Evolutionary conservation across 345 rosid genomes (phyloP), one percentile per base, ranked within the genome.

Genomic region (Pugionium cornutum): DNA sequence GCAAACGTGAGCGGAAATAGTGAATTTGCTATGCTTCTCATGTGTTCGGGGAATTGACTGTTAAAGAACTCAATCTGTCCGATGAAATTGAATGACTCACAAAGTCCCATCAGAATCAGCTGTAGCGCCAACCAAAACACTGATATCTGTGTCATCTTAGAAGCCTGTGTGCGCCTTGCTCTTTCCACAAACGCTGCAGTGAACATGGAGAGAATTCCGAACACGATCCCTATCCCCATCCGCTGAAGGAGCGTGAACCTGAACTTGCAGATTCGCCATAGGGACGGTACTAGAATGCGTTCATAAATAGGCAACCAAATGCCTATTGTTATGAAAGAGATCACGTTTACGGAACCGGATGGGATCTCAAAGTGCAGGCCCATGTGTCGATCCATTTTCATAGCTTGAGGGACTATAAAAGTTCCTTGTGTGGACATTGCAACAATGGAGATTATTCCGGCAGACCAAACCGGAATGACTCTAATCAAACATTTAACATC

Each of bases 231-330:
- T 25, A 78, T 61, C 34, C 87, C 86, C 10, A 84, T 76, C 44
- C 89, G 75, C 51, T 84, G 87, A 33, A 83, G 82, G 30, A 75
- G 68, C 2, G 86, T 84, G 72, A 88, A 59, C 25, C 89, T 85
- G 2, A 75, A 75, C 63, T 80, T 77, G 32, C 36, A 62, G 36
- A 76, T 42, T 74, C 64, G 75, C 39, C 79, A 68, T 3, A 83
- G 73, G 47, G 53, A 41, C 0, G 88, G 89, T 41, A 83, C 79
- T 7, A 84, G 6, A 51, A 84, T 0, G 6, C 79, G 75, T 70
- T 86, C 96, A 28, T 88, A 88, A 18, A 84, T 25, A 7, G 87
- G 89, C 41, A 88, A 43, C 92, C 86, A 88, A n/a, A 86, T 34
- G 18, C 75, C 81, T 11, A 84, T 33, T 0, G 88, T 78, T 53